These are phyloP conservation scores for Rhizomucor pusillus DNA, from an alignment of 371 early-diverging fungal genomes.

Conservation along the genomic window DNA sequence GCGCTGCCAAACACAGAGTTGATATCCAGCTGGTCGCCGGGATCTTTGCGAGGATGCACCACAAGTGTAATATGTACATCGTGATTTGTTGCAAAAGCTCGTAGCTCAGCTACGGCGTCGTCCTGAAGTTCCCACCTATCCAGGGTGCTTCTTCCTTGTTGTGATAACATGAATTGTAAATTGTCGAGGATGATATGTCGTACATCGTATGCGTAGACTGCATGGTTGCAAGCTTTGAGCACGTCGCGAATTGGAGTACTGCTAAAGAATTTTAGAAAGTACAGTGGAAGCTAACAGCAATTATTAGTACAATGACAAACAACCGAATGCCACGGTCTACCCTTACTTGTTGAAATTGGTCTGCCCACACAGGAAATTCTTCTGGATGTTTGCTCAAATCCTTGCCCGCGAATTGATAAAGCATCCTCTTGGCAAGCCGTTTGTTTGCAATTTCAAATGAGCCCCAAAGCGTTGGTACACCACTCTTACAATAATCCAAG, in stretches of 20 bases:
- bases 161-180: constrained; percentile 79
- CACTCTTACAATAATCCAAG: constrained; percentile 70
- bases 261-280: constrained; percentile 78
- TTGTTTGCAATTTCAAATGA: constrained; percentile 78
- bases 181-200: constrained; percentile 78
- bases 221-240: constrained; percentile 68
- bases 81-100: constrained; percentile 69
- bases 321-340: neutral
- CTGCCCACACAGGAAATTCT: constrained; percentile 55
- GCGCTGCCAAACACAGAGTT: constrained; percentile 77
- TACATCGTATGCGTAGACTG: constrained; percentile 70
- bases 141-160: constrained; percentile 53
- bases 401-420: constrained; percentile 65
- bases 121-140: constrained; percentile 79
- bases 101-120: constrained; percentile 62
- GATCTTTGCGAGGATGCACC: constrained; percentile 74
- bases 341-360: constrained; percentile 62
- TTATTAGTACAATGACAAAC: neutral
- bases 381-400: constrained; percentile 47
- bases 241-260: constrained; percentile 68
- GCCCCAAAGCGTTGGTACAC: constrained; percentile 79
- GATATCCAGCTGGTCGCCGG: constrained; percentile 57
- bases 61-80: constrained; percentile 78
- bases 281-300: constrained; percentile 60
- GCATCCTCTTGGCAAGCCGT: constrained; percentile 70